Evolutionary conservation across 1,284 basidiomycete species (phyloP).

Genomic region (Coriolopsis trogii): DNA sequence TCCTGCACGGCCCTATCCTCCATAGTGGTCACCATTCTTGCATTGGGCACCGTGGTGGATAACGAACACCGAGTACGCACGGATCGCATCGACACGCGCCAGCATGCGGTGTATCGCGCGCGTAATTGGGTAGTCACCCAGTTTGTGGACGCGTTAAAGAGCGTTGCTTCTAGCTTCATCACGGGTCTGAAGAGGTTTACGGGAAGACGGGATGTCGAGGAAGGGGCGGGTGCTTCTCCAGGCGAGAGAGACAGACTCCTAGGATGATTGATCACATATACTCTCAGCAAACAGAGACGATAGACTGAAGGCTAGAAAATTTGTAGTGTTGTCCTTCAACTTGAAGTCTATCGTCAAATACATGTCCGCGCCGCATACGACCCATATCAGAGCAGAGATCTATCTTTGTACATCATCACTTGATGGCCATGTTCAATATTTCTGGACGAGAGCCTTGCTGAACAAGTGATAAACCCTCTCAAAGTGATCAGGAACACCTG

Average conservation of each 20-base stretch:
- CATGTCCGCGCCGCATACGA: no score
- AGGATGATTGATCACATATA: slow-evolving; percentile 10
- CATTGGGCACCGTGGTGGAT: slow-evolving; percentile 69
- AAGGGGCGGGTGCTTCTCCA: background rate
- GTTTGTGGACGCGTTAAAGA: slow-evolving; percentile 19
- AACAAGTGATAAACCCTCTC: no score
- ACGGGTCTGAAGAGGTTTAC: slow-evolving; percentile 5
- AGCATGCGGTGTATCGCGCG: slow-evolving; percentile 52
- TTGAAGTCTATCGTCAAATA: no score
- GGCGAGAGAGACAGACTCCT: slow-evolving; percentile 26
- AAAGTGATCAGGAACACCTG: no score
- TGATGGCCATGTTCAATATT: no score
- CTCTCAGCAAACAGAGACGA: background rate
- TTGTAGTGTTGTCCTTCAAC: no score
- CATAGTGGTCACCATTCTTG: slow-evolving; percentile 62
- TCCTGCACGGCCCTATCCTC: slow-evolving; percentile 72
- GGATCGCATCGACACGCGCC: slow-evolving; percentile 61
- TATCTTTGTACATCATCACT: no score
- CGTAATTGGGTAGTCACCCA: slow-evolving; percentile 23
- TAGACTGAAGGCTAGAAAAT: no score
- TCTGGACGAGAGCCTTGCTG: no score
- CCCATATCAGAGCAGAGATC: no score
- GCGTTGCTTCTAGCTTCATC: background rate
- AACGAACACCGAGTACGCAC: slow-evolving; percentile 67
- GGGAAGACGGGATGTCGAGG: slow-evolving; percentile 11